Base-by-base conservation (phyloP, 768 basidiomycete species). In the Lactarius trivialis region DNA sequence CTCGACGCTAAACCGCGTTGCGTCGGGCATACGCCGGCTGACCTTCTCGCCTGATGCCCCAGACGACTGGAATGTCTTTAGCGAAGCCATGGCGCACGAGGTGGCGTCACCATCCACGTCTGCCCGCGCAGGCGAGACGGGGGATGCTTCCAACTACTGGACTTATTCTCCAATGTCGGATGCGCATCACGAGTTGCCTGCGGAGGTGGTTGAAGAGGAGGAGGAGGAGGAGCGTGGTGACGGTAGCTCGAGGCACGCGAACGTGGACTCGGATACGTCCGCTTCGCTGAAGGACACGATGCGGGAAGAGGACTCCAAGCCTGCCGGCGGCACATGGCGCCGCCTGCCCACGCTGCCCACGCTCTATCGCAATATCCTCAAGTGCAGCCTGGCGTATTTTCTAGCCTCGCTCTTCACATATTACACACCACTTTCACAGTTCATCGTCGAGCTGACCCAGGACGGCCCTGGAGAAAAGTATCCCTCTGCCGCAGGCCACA, bases 401-500 rank as follows among this genome's bases (percentile, higher is more conserved):
- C 74, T 98, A 57, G 94, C 82, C 5, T 93, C 91, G 0, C 78
- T 98, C 12, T 99, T 98, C 80, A 99, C 97, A 1, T 98, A 93
- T 70, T 85, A 85, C 4, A 86, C 90, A 0, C 76, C 77, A 28
- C 78, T 99, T 14, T 86, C 93, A 11, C 78, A 78, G 8, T 73
- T 90, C 53, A 80, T 95, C 63, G 80, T 85, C 4, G 82, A 85
- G 70, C 66, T 86, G 64, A 76, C 82, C 7, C 76, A 81, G 68
- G 78, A 80, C 48, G 75, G 82, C 63, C 76, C 78, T 9, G 77
- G 78, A 17, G 70, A 69, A 5, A 73, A 73, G 19, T 72, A 73
- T n/a, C 89, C 90, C 2, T 84, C 86, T 15, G 85, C 88, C 11
- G 87, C 88, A 63, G 92, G 86, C 1, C 94, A 97, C 74, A 86